Conservation (phyloP, 441 rosid genomes). For the Syzygium syzygioides region DNA sequence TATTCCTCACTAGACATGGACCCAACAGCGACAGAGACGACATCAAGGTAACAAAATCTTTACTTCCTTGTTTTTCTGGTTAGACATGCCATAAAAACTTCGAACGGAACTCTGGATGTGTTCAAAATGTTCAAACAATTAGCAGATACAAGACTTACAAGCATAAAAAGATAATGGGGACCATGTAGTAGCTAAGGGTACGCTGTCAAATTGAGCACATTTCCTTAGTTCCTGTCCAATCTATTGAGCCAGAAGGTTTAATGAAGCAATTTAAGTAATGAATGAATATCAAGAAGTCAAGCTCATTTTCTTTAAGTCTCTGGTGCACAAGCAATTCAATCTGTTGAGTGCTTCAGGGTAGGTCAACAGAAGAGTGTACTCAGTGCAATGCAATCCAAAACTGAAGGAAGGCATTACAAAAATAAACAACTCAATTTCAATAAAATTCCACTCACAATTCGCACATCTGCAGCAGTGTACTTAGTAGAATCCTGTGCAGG, state of each 20-base stretch:
- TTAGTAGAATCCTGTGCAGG: slow-evolving; percentile 77
- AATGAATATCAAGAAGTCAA: not conserved
- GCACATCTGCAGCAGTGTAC: slow-evolving; percentile 98
- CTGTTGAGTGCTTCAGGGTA: not conserved
- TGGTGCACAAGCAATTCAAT: not conserved
- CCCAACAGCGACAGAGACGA: not conserved
- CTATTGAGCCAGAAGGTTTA: not conserved
- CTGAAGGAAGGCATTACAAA: not conserved
- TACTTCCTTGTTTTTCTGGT: not conserved
- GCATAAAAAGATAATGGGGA: not conserved
- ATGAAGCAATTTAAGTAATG: not conserved
- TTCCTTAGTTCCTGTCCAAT: not conserved
- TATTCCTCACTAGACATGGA: not conserved
- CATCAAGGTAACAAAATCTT: not conserved
- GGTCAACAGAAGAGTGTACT: not conserved
- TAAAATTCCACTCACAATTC: slow-evolving; percentile 70
- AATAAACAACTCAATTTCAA: not conserved
- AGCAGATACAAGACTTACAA: not conserved
- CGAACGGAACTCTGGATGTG: not conserved
- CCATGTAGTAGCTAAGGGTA: not conserved
- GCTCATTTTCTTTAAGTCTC: not conserved
- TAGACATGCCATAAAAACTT: not conserved
- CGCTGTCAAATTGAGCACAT: not conserved
- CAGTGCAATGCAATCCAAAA: not conserved
- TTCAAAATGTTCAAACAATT: not conserved